phyloP scores from a whole-genome alignment of 73 alveolate genomes.

The Durusdinium trenchii region DNA sequence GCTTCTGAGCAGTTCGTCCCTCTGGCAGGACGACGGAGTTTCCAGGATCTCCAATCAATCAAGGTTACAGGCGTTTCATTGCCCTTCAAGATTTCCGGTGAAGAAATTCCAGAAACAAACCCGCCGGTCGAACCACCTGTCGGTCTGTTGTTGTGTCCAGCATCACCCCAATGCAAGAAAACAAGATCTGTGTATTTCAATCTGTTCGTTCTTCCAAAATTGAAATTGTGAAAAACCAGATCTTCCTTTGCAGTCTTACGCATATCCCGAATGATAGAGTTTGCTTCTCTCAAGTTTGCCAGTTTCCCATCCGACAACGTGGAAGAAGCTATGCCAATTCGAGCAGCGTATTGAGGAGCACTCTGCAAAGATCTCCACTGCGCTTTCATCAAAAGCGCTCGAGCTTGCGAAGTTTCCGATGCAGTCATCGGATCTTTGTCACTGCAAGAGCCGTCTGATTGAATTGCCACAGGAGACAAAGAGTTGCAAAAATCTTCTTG shows the following conservation, averaged over 20 bases:
- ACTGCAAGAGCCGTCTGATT: not conserved
- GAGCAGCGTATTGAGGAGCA: conserved; percentile 37
- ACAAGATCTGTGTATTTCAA: not conserved
- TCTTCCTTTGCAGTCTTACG: conserved; percentile 47
- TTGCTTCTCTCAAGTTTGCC: conserved; percentile 5
- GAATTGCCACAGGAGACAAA: not conserved
- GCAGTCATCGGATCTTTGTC: not conserved
- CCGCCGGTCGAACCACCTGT: conserved; percentile 65
- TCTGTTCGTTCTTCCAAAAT: not conserved
- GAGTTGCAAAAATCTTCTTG: conserved; percentile 68
- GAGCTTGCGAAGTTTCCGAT: not conserved
- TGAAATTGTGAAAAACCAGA: conserved; percentile 46
- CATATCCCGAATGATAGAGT: conserved; percentile 30
- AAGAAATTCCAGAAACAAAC: not conserved
- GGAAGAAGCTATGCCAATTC: conserved; percentile 36
- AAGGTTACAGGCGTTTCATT: not conserved
- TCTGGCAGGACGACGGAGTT: not conserved
- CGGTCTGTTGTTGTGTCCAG: conserved; percentile 25
- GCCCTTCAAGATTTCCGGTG: conserved; percentile 3
- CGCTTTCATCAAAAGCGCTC: conserved; percentile 59
- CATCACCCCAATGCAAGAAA: conserved; percentile 28
- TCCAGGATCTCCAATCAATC: conserved; percentile 47
- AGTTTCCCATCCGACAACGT: not conserved
- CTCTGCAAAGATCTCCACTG: conserved; percentile 33
- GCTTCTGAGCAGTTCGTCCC: conserved; percentile 17